phyloP scores from a whole-genome alignment of 352 stramenopile species.

The Thraustotheca clavata region DNA sequence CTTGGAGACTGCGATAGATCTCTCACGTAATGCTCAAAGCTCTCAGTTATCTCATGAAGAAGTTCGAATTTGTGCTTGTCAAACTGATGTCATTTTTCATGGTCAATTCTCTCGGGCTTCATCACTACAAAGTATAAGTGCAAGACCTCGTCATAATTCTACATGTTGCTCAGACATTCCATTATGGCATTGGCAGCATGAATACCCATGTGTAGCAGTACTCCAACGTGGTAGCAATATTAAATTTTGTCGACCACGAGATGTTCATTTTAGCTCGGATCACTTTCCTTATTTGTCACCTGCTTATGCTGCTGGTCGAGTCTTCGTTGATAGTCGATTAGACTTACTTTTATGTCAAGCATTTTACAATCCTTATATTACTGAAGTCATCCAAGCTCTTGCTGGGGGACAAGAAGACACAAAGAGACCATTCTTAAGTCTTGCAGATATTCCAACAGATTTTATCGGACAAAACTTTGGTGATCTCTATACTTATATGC shows the following conservation, averaged over 20 bases:
- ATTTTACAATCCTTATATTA: conserved; percentile 65
- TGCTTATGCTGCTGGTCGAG: conserved; percentile 43
- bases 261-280: conserved; percentile 36
- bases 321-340: conserved; percentile 51
- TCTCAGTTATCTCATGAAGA: too few relatives aligned
- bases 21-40: not conserved
- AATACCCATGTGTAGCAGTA: not conserved
- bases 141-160: not conserved
- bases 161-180: not conserved
- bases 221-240: conserved; percentile 18
- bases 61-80: too few relatives aligned
- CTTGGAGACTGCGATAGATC: conserved; percentile 8
- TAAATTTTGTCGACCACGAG: conserved; percentile 28
- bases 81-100: conserved; percentile 10
- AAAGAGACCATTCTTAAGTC: conserved; percentile 29
- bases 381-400: conserved; percentile 45
- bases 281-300: conserved; percentile 39
- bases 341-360: conserved; percentile 59
- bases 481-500: conserved; percentile 31
- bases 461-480: conserved; percentile 34
- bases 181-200: not conserved
- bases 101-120: not conserved
- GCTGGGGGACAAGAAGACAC: conserved; percentile 25
- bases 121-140: conserved; percentile 10
- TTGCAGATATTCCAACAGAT: conserved; percentile 26